A percentile compares a stretch with the other conserved stretches of the same genome.
Conservation (phyloP, 139 green algal genomes). For the Volvox africanus region DNA sequence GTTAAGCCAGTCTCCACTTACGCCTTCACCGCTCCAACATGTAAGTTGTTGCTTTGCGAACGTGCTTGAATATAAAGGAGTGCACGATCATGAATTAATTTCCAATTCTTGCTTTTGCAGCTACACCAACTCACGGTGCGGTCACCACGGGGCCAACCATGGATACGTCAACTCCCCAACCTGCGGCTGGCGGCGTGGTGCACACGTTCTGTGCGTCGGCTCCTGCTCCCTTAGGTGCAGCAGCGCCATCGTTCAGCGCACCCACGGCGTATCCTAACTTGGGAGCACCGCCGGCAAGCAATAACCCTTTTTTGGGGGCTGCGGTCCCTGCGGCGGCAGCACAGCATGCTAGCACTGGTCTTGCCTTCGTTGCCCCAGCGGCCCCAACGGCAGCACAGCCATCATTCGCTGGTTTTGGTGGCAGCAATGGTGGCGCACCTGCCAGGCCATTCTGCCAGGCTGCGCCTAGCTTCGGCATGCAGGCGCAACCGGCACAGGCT, state of each 20-base stretch:
- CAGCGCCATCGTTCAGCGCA: background rate
- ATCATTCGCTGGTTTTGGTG: background rate
- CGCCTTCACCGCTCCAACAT: background rate
- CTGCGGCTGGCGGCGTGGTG: background rate
- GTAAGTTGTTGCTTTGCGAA: background rate
- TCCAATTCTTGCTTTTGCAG: background rate
- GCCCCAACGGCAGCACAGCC: background rate
- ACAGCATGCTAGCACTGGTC: background rate
- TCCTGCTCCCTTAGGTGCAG: background rate
- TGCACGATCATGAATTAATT: background rate
- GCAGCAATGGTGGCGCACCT: constrained; percentile 13
- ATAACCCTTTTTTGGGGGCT: no score
- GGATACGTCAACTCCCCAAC: background rate
- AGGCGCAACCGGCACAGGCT: background rate
- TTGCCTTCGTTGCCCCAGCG: background rate
- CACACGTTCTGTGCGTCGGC: background rate
- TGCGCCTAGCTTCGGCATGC: background rate
- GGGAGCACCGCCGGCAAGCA: background rate
- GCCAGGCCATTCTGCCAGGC: background rate
- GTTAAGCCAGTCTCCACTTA: background rate
- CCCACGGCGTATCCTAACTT: background rate
- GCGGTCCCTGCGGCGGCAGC: background rate
- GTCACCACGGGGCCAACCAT: background rate
- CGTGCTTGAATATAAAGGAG: background rate
- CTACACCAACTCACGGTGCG: background rate